Evolutionary conservation across 495 filamentous ascomycete genomes (phyloP), one percentile per base, ranked within the genome.

Genomic region (Talaromyces borbonicus): DNA sequence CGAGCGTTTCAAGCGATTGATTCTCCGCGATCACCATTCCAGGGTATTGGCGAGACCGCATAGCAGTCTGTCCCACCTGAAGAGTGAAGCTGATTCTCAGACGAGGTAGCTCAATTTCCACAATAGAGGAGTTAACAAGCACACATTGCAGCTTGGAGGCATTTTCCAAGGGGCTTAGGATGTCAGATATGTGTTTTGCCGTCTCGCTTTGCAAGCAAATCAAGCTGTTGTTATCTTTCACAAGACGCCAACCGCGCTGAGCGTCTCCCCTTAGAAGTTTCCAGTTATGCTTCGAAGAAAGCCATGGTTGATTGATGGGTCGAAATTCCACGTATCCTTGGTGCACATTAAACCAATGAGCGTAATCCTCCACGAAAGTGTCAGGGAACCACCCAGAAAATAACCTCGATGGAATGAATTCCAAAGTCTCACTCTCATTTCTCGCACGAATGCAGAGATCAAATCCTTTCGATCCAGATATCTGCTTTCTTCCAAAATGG

Each of bases 271-370:
- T 40, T 30, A 30, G 31, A 18, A 69, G 35, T 51, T 44, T 53
- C 65, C 66, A 71, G 23, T 61, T 49, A 2, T 24, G 19, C 9
- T 51, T 55, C 4, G 41, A 51, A 18, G 53, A 50, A 0, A 37
- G 43, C 78, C 77, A 84, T 1, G 66, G 60, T 16, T 58, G 15
- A 0, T 54, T 47, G 1, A 45, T 15, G 1, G 70, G 66, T 0
- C 79, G 62, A 33, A 80, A 78, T 45, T 83, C 74, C 4, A 83
- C 43, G 3, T 47, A 39, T 0, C 51, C 52, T 0, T 55, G 67
- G 5, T 54, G 38, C 1, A 76, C 1, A 36, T 81, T 58, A 14
- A 80, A 60, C 79, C 80, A 84, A 48, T 84, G 79, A 0, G 67
- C 56, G 49, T 60, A 75, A n/a, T 71, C 50, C 4, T 69, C 45